Conservation (phyloP, 2,329 filamentous ascomycete species). For the Penicillium italicum region DNA sequence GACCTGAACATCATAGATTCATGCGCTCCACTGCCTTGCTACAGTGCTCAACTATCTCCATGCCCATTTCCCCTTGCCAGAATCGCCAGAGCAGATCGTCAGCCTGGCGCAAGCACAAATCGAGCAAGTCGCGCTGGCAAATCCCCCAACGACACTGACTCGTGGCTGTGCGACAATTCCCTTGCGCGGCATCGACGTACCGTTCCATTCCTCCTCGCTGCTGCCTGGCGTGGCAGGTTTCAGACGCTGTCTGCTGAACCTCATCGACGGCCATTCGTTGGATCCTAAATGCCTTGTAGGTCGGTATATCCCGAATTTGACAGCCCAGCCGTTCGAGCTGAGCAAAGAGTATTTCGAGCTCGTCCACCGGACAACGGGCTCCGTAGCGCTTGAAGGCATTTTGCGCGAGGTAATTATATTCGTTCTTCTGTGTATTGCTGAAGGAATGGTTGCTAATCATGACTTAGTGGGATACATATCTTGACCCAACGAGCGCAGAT, state of each 20-base stretch:
- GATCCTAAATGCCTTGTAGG: slow-evolving; percentile 1
- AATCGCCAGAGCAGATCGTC: not conserved
- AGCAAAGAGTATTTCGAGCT: not conserved
- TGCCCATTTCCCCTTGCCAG: not conserved
- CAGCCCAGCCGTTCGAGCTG: not conserved
- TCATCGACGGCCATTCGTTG: not conserved
- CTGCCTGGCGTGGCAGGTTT: not conserved
- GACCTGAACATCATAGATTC: not conserved
- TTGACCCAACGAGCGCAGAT: not conserved
- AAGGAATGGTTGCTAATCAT: not conserved
- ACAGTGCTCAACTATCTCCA: not conserved
- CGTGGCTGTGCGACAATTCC: slow-evolving; percentile 93
- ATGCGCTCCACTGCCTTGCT: not conserved
- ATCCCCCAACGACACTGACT: slow-evolving; percentile 64
- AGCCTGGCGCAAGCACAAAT: not conserved
- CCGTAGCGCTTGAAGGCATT: not conserved
- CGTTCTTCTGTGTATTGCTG: not conserved
- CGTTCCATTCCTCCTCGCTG: slow-evolving; percentile 70
- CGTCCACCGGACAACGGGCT: slow-evolving; percentile 21
- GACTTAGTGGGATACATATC: not conserved
- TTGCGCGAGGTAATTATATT: not conserved
- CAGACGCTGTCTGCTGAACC: not conserved
- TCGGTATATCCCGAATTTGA: not conserved
- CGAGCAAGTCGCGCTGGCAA: slow-evolving; percentile 58
- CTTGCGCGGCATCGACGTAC: slow-evolving; percentile 79